Evolutionary conservation across 1,139 yeast genomes (phyloP).

Genomic region (Nakaseomyces uthaithaninus): DNA sequence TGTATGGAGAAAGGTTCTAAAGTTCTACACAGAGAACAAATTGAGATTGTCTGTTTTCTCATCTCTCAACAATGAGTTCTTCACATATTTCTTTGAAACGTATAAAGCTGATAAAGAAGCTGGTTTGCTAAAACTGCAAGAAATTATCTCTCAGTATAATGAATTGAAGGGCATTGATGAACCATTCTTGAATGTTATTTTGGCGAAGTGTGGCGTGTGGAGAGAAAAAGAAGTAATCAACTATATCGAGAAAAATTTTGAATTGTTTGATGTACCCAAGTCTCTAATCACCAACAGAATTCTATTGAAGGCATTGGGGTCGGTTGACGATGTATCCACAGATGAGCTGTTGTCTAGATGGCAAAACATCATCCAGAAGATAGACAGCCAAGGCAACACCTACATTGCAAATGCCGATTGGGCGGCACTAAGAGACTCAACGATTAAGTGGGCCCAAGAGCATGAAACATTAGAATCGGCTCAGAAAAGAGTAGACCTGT

Average conservation of each 20-base stretch:
- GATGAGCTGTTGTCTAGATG: slow-evolving; percentile 51
- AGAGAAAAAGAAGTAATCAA: slow-evolving; percentile 54
- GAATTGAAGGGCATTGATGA: slow-evolving; percentile 57
- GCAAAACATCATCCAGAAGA: slow-evolving; percentile 46
- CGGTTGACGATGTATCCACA: slow-evolving; percentile 43
- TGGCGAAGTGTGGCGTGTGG: slow-evolving; percentile 64
- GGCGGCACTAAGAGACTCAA: slow-evolving; percentile 80
- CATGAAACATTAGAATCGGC: slow-evolving; percentile 8
- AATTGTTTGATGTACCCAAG: slow-evolving; percentile 48
- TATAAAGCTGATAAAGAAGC: slow-evolving; percentile 46
- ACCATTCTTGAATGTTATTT: slow-evolving; percentile 67
- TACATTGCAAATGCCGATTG: slow-evolving; percentile 80
- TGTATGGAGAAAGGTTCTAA: slow-evolving; percentile 27
- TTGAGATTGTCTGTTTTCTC: slow-evolving; percentile 57
- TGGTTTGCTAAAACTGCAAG: slow-evolving; percentile 35
- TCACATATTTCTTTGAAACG: slow-evolving; percentile 55
- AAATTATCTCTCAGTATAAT: slow-evolving; percentile 49
- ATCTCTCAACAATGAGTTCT: slow-evolving; percentile 60
- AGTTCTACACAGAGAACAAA: slow-evolving; percentile 43
- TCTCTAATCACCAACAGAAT: slow-evolving; percentile 74
- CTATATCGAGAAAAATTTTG: slow-evolving; percentile 53
- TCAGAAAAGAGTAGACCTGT: slow-evolving; percentile 43
- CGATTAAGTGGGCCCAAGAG: slow-evolving; percentile 37
- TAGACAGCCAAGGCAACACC: slow-evolving; percentile 45
- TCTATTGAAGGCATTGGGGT: slow-evolving; percentile 63